Evolutionary conservation across 148 eudicot species (phyloP).

Genomic region (Nepenthes mirabilis): DNA sequence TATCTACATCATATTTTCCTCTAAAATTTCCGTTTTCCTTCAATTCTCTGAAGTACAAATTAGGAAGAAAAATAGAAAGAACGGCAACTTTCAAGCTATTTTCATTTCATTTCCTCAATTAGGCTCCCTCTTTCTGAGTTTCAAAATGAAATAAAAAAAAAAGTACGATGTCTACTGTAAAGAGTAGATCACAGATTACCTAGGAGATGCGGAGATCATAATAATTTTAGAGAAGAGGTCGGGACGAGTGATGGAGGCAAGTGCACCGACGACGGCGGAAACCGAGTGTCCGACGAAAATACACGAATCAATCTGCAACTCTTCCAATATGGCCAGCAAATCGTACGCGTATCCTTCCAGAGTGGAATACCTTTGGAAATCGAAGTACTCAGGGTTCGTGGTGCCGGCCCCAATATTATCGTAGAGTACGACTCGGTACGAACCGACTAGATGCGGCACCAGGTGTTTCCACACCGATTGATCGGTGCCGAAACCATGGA

Average conservation of each 20-base stretch:
- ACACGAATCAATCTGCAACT: slow-evolving; percentile 35
- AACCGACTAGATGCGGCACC: slow-evolving; percentile 56
- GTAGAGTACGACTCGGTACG: slow-evolving; percentile 48
- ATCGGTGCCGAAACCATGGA: slow-evolving; percentile 86
- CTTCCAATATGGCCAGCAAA: slow-evolving; percentile 63
- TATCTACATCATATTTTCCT: neutral
- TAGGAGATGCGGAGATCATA: slow-evolving; percentile 58
- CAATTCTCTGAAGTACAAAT: neutral
- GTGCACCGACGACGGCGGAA: slow-evolving; percentile 54
- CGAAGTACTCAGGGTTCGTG: slow-evolving; percentile 81
- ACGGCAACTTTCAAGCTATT: neutral
- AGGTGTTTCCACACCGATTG: slow-evolving; percentile 86
- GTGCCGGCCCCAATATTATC: slow-evolving; percentile 96
- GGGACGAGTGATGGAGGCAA: slow-evolving; percentile 68
- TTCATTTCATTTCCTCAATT: neutral
- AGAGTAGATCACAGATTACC: slow-evolving; percentile 17
- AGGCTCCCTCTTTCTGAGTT: neutral
- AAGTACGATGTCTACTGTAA: neutral
- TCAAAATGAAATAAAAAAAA: neutral
- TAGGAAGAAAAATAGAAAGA: neutral
- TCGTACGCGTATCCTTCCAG: slow-evolving; percentile 69
- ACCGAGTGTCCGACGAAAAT: slow-evolving; percentile 78
- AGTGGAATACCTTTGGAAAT: slow-evolving; percentile 55
- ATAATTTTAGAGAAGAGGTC: slow-evolving; percentile 72
- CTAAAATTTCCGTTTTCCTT: neutral